Percentiles rank a stretch among this genome's conserved stretches.
These are phyloP conservation scores for Raffaelea deltoideospora DNA, from an alignment of 2,329 filamentous ascomycete species.

Conservation along the genomic window DNA sequence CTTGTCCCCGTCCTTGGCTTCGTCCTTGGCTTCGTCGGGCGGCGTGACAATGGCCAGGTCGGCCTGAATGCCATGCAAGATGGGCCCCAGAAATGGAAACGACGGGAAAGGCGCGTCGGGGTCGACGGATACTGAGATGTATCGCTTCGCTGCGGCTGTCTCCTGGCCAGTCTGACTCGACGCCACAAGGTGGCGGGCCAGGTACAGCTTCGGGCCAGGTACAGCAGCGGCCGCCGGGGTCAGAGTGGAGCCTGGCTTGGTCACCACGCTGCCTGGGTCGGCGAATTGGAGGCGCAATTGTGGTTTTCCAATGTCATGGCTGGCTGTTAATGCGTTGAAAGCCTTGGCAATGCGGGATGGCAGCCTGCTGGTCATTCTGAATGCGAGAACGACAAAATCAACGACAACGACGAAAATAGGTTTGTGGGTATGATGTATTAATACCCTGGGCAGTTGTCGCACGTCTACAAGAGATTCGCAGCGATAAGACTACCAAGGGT, in stretches of 20 bases:
- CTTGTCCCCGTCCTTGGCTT: not conserved
- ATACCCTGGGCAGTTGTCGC: no score
- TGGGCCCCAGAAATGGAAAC: conserved; percentile 24
- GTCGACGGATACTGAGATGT: conserved; percentile 26
- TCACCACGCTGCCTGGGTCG: not conserved
- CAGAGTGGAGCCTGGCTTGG: not conserved
- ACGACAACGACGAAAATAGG: no score
- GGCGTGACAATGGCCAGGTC: conserved; percentile 14
- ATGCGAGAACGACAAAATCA: not conserved
- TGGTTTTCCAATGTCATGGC: not conserved
- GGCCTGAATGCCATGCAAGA: conserved; percentile 32
- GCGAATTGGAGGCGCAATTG: conserved; percentile 3
- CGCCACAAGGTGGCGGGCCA: not conserved
- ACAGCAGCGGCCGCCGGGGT: not conserved
- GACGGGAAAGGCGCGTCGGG: conserved; percentile 30
- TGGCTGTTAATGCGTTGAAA: not conserved
- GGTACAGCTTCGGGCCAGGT: not conserved
- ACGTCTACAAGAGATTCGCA: no score
- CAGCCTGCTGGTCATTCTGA: not conserved
- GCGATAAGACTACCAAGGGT: no score
- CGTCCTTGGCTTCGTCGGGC: conserved; percentile 1
- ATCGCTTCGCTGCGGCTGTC: conserved; percentile 8
- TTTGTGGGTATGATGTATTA: no score
- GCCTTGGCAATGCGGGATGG: not conserved
- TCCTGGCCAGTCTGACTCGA: no score